These are phyloP conservation scores for Tylopilus rubrobrunneus DNA, from an alignment of 768 basidiomycete genomes.

Conservation along the genomic window DNA sequence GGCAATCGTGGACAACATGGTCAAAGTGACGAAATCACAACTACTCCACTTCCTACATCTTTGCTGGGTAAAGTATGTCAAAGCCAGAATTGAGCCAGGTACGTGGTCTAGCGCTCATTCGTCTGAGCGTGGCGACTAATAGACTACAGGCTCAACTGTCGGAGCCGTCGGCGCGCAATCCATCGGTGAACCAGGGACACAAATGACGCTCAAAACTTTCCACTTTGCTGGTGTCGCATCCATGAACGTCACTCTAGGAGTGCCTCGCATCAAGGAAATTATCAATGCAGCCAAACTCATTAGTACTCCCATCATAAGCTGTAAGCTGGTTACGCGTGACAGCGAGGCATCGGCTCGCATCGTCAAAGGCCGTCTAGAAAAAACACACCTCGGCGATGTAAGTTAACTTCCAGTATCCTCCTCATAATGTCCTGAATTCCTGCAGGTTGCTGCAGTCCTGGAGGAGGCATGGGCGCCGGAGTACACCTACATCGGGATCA, in stretches of 20 bases:
- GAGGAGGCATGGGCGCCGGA: constrained; percentile 96
- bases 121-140: neutral
- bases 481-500: constrained; percentile 90
- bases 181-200: constrained; percentile 98
- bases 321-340: constrained; percentile 79
- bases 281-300: constrained; percentile 98
- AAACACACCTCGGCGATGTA: constrained; percentile 92
- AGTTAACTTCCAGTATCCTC: constrained; percentile 18
- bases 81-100: constrained; percentile 96
- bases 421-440: neutral
- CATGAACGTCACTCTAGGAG: constrained; percentile 99
- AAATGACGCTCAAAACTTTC: constrained; percentile 99
- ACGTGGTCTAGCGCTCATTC: constrained; percentile 1
- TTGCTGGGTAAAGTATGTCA: constrained; percentile 89
- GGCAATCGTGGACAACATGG: constrained; percentile 81
- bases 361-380: constrained; percentile 94
- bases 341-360: constrained; percentile 96
- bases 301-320: constrained; percentile 97
- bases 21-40: constrained; percentile 84
- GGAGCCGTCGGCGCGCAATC: constrained; percentile 99
- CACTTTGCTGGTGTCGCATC: constrained; percentile 99
- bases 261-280: constrained; percentile 99
- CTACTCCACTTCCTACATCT: constrained; percentile 76
- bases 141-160: constrained; percentile 79
- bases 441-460: constrained; percentile 81